Base-by-base conservation (phyloP, 768 basidiomycete species). In the Chalciporus piperatus region DNA sequence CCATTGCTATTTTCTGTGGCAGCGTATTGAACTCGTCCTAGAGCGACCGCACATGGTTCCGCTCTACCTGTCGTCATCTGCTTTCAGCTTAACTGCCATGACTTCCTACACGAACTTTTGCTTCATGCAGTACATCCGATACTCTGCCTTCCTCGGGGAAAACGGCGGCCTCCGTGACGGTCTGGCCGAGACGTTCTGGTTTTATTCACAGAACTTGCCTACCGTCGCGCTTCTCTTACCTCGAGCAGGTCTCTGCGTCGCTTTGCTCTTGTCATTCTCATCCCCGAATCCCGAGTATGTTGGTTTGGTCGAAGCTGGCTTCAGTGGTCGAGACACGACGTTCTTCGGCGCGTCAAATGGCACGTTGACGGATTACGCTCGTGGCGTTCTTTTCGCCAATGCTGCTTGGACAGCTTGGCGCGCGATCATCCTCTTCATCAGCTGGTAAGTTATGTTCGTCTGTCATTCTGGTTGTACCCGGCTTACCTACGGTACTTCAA, bases 1-100 rank as follows among this genome's bases (percentile, higher is more conserved):
- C 51, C 14, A 17, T 56, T 51, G 45, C 57, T 47, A 23, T 64
- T 61, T 45, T 65, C 50, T 25, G 46, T 60, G 22, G 25, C 17
- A 43, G 16, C 39, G n/a, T 47, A 59, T 44, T 51, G n/a, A 52
- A 25, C 13, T 20, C 33, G 48, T 52, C 54, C 8, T 66, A 94
- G 92, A 86, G 68, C 90, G 92, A 38, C 93, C 93, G 0, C 75
- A 83, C 16, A 84, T 95, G 54, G 75, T 88, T 47, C 88, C 91
- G 7, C 81, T 96, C 52, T 93, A 93, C 68, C 74, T 91, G 39
- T 94, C 92, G 1, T 76, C 89, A 1, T 76, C 91, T 14, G 90
- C 83, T 6, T 87, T 83, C 74, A 87, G 81, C 60, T 75, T 86
- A 48, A 87, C 81, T 27, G 81, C 82, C 33, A 81, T 95, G 74